Percentiles rank a stretch among this genome's conserved stretches.
These are phyloP conservation scores for Phytophthora lateralis DNA, from an alignment of 352 stramenopile genomes.

Conservation along the genomic window DNA sequence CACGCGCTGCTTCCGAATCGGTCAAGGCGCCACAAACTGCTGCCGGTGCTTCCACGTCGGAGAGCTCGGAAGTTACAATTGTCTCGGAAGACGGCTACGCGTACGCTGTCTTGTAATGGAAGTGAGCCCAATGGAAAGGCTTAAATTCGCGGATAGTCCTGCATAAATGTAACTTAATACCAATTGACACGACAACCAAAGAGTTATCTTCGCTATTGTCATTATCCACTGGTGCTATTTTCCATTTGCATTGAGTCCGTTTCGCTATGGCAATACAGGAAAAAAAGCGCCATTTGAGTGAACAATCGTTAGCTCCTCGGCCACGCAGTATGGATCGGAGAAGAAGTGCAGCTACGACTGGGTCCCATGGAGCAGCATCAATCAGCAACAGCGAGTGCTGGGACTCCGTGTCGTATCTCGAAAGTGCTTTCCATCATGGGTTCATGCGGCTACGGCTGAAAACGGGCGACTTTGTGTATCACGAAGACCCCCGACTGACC, in stretches of 20 bases:
- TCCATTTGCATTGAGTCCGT: constrained; percentile 3
- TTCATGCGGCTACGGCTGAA: constrained; percentile 80
- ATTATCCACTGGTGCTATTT: neutral
- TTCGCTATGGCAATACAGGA: neutral
- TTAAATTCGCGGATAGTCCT: neutral
- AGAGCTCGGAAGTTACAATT: constrained; percentile 35
- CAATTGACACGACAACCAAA: neutral
- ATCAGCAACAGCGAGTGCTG: constrained; percentile 60
- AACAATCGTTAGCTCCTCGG: neutral
- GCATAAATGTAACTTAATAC: neutral
- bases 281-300: neutral
- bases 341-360: constrained; percentile 25
- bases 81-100: constrained; percentile 40
- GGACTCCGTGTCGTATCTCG: constrained; percentile 83
- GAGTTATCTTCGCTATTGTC: neutral
- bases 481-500: constrained; percentile 65
- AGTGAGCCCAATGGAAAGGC: constrained; percentile 21
- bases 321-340: constrained; percentile 18
- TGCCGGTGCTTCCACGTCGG: constrained; percentile 22
- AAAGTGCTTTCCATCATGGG: constrained; percentile 81
- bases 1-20: neutral
- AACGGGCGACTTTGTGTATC: constrained; percentile 76
- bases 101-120: constrained; percentile 41
- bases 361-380: constrained; percentile 5
- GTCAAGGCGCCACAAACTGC: constrained; percentile 21